Evolutionary conservation across 208 protist genomes (phyloP).

Genomic region (Trypanosomatidae sp.): DNA sequence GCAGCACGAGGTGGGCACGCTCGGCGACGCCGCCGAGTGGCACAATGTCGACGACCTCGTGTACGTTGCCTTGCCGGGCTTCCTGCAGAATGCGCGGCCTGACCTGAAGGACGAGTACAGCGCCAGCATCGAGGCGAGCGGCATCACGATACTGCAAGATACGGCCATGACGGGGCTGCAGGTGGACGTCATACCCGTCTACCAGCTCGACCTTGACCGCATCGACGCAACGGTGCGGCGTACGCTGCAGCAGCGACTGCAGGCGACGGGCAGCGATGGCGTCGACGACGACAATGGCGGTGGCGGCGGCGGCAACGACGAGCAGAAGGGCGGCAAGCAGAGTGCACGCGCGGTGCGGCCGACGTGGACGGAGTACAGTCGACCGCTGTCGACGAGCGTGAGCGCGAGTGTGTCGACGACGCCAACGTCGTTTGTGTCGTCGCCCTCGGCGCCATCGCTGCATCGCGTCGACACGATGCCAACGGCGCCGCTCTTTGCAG

Average conservation of each 20-base stretch:
- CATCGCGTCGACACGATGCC: too few species aligned
- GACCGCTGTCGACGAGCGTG: too few species aligned
- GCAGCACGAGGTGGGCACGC: constrained; percentile 13
- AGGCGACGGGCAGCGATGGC: neutral
- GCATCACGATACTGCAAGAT: constrained; percentile 63
- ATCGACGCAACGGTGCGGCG: constrained; percentile 43
- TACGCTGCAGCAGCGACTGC: constrained; percentile 14
- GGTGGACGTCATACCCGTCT: constrained; percentile 70
- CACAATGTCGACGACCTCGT: constrained; percentile 63
- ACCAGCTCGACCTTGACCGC: constrained; percentile 38
- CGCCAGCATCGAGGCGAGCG: constrained; percentile 38
- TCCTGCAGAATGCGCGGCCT: constrained; percentile 37
- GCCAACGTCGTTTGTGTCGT: too few species aligned
- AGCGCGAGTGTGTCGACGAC: too few species aligned
- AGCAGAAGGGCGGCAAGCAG: neutral
- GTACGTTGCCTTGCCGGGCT: constrained; percentile 35
- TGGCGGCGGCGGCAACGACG: too few species aligned
- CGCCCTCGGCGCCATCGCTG: too few species aligned
- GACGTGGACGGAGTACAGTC: too few species aligned
- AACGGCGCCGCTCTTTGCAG: too few species aligned
- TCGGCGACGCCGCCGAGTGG: constrained; percentile 35
- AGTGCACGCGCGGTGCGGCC: constrained; percentile 1
- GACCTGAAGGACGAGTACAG: constrained; percentile 64
- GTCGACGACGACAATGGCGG: constrained; percentile 2
- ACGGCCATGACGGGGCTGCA: constrained; percentile 81